A percentile compares a stretch with the other conserved stretches of the same genome.
Conservation (phyloP, 345 rosid genomes). For the Acer yangbiense region DNA sequence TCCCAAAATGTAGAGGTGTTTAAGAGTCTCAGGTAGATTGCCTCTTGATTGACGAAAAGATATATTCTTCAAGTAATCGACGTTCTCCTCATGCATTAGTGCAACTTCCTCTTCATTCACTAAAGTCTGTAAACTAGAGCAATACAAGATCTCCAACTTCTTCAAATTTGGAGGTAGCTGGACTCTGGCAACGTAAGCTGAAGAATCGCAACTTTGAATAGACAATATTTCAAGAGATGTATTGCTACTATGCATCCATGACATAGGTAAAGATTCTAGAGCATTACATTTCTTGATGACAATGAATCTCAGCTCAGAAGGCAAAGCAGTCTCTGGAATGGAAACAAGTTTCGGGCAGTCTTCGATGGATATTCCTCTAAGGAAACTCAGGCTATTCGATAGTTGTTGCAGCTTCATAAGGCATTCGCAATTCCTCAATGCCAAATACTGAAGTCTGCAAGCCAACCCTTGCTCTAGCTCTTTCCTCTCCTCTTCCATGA, state of each 20-base stretch:
- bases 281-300: not conserved
- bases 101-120: not conserved
- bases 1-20: not conserved
- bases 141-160: not conserved
- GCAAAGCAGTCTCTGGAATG: constrained; percentile 3
- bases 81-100: not conserved
- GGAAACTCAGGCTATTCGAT: constrained; percentile 8
- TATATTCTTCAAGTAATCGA: not conserved
- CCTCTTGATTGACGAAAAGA: not conserved
- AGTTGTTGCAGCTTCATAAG: constrained; percentile 5
- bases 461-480: not conserved
- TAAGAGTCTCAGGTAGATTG: not conserved
- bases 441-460: not conserved
- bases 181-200: constrained; percentile 2
- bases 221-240: not conserved
- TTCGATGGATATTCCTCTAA: constrained; percentile 8
- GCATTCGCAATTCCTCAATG: constrained; percentile 6
- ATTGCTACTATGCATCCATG: not conserved
- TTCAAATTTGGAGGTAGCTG: constrained; percentile 20
- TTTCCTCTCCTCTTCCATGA: not conserved
- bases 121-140: not conserved
- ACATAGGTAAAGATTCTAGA: not conserved
- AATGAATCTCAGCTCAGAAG: not conserved
- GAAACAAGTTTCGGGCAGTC: not conserved
- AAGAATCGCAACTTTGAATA: constrained; percentile 7